Conservation (phyloP, 2,329 filamentous ascomycete genomes). For the Aspergillus unguis region DNA sequence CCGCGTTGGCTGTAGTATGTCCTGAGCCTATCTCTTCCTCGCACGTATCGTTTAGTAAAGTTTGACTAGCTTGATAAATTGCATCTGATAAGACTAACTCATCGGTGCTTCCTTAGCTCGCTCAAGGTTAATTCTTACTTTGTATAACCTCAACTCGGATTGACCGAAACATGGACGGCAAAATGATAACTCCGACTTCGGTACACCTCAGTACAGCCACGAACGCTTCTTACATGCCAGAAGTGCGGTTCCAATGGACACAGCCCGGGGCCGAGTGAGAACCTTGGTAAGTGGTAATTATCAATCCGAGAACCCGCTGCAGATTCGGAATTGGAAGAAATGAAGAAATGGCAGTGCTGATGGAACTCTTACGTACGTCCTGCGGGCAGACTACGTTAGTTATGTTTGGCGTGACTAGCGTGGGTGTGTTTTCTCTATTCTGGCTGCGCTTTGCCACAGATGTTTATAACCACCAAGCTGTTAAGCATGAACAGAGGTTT, state of each 20-base stretch:
- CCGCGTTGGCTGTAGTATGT: no score
- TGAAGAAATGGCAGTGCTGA: conserved; percentile 3
- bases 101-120: no score
- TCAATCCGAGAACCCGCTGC: background rate
- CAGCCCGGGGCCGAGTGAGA: background rate
- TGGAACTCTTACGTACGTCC: conserved; percentile 6
- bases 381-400: background rate
- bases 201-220: background rate
- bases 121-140: no score
- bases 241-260: background rate
- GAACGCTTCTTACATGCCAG: background rate
- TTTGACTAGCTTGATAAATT: no score
- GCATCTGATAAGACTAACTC: no score
- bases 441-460: no score
- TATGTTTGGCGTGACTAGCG: background rate
- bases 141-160: background rate
- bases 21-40: no score
- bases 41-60: no score
- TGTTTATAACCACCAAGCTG: no score
- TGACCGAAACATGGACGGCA: background rate
- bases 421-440: background rate
- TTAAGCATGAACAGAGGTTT: no score
- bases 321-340: background rate
- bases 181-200: conserved; percentile 4
- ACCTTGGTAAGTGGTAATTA: background rate